phyloP scores from a whole-genome alignment of 768 basidiomycete species.

The Naganishia friedmannii region DNA sequence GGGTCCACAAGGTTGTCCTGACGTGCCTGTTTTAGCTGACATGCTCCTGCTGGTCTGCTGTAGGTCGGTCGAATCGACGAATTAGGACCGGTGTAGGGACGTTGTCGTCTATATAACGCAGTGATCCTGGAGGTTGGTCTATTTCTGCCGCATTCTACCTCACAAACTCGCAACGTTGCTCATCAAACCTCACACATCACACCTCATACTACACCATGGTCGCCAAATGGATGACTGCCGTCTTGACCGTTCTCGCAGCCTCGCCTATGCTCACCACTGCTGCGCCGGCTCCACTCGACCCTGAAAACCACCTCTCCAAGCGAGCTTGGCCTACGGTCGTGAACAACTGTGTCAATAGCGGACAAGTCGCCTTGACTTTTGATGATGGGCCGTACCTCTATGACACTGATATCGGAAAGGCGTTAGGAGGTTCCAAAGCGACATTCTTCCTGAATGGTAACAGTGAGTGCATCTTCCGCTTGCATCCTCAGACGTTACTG shows the following conservation, averaged over 20 bases:
- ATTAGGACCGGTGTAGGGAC: too few species aligned
- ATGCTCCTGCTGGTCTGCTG: too few species aligned
- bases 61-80: too few species aligned
- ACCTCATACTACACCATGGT: not conserved
- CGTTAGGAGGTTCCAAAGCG: not conserved
- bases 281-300: not conserved
- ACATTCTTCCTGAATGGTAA: conserved; percentile 11
- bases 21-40: too few species aligned
- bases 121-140: not conserved
- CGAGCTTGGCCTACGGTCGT: conserved; percentile 9
- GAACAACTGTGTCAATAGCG: not conserved
- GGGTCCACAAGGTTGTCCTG: too few species aligned
- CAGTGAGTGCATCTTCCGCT: not conserved
- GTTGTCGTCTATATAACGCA: not conserved
- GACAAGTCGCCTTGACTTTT: not conserved
- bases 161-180: not conserved
- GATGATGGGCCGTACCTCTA: conserved; percentile 39
- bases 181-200: not conserved
- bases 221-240: conserved; percentile 8
- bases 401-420: not conserved
- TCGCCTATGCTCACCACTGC: conserved; percentile 9
- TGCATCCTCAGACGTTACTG: not conserved
- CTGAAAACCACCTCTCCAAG: not conserved
- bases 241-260: not conserved
- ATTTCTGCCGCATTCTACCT: not conserved